Conservation (phyloP, 495 filamentous ascomycete species). For the Amorphotheca resinae region DNA sequence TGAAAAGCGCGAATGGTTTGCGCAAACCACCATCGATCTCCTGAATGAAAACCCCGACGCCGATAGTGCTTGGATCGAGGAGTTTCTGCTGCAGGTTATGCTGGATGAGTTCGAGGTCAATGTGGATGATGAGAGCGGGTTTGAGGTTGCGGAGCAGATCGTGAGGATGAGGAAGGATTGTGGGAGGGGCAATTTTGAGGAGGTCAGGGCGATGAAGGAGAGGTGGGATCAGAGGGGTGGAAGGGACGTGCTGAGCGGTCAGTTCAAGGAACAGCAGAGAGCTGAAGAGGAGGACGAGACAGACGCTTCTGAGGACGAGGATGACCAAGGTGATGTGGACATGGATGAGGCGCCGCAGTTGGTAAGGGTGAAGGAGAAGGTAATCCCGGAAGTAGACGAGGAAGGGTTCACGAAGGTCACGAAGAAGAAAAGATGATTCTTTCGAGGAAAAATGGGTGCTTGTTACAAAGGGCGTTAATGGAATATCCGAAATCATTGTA, state of each 20-base stretch:
- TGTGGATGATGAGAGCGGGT: constrained; percentile 79
- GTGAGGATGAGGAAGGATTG: constrained; percentile 51
- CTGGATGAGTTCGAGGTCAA: constrained; percentile 88
- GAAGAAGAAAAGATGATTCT: constrained; percentile 47
- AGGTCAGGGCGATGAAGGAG: constrained; percentile 55
- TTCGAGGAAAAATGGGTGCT: neutral
- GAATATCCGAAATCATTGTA: constrained; percentile 18
- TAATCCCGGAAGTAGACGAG: constrained; percentile 70
- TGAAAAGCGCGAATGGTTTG: constrained; percentile 95
- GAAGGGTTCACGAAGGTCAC: constrained; percentile 90
- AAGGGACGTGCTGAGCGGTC: constrained; percentile 30
- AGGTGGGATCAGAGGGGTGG: constrained; percentile 46
- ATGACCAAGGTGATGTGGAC: constrained; percentile 44
- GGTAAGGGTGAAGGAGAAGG: constrained; percentile 48
- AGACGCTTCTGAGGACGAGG: constrained; percentile 40
- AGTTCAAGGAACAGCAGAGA: constrained; percentile 44
- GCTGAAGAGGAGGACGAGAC: constrained; percentile 37
- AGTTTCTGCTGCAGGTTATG: constrained; percentile 76
- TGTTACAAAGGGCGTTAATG: constrained; percentile 9
- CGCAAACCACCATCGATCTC: constrained; percentile 75
- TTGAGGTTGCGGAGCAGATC: constrained; percentile 59
- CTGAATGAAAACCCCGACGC: constrained; percentile 58
- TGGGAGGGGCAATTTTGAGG: constrained; percentile 48
- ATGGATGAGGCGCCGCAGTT: constrained; percentile 63
- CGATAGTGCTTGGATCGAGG: constrained; percentile 73